Evolutionary conservation across 306 rosid species (phyloP).

Genomic region (Leucaena leucocephala): DNA sequence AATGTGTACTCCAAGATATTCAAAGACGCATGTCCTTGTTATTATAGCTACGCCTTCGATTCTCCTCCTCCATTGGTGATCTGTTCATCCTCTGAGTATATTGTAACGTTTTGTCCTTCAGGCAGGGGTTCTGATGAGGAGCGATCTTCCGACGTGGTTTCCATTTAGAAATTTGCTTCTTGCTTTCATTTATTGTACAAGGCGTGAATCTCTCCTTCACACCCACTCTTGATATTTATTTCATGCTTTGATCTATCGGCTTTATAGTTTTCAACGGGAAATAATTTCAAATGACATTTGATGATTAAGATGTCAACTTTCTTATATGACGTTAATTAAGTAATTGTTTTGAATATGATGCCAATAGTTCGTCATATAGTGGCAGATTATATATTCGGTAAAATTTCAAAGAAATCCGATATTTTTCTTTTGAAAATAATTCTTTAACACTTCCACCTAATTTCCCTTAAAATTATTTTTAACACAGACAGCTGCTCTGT

Average conservation of each 20-base stretch:
- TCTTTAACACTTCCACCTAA: neutral
- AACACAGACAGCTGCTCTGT: no score
- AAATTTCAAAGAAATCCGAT: neutral
- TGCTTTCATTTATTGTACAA: neutral
- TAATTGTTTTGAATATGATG: neutral
- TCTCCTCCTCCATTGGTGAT: slow-evolving; percentile 66
- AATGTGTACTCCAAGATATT: slow-evolving; percentile 72
- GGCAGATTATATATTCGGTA: neutral
- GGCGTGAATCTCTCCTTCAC: neutral
- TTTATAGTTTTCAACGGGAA: neutral
- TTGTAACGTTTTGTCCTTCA: slow-evolving; percentile 74
- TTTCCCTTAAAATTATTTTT: no score
- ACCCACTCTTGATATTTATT: neutral
- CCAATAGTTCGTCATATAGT: neutral
- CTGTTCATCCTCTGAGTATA: slow-evolving; percentile 57
- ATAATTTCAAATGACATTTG: neutral
- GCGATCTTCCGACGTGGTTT: neutral
- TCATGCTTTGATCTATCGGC: neutral
- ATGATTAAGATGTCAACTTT: neutral
- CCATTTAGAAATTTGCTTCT: neutral
- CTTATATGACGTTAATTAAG: neutral
- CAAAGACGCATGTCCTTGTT: slow-evolving; percentile 77
- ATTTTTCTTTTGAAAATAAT: neutral
- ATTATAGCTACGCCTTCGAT: slow-evolving; percentile 82
- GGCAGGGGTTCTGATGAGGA: slow-evolving; percentile 50